These are phyloP conservation scores for Penicillium decumbens DNA, from an alignment of 2,329 filamentous ascomycete species.

Conservation along the genomic window DNA sequence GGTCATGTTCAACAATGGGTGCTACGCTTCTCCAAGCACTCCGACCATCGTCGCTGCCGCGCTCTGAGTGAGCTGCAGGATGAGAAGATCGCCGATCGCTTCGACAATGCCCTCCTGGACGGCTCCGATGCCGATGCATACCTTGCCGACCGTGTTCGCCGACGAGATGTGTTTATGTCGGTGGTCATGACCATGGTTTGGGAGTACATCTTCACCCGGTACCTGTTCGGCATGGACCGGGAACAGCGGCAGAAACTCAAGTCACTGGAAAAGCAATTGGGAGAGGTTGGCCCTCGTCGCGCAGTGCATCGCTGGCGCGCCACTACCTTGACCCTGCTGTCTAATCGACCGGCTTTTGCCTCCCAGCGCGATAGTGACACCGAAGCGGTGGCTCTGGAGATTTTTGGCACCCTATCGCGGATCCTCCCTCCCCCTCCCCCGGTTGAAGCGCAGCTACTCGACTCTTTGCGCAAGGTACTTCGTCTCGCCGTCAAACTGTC, in stretches of 20 bases:
- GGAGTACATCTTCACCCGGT: conserved; percentile 97
- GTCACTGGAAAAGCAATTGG: conserved; percentile 83
- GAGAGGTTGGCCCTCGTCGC: conserved; percentile 76
- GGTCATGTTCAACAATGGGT: conserved; percentile 98
- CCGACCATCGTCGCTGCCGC: conserved; percentile 82
- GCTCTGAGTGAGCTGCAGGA: conserved; percentile 78
- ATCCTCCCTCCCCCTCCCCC: conserved; percentile 83
- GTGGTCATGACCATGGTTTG: conserved; percentile 99
- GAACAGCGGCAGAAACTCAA: conserved; percentile 98
- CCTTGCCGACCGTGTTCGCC: conserved; percentile 77
- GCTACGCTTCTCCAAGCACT: conserved; percentile 94
- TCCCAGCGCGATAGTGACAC: conserved; percentile 83
- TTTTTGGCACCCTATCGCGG: conserved; percentile 75
- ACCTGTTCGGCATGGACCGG: conserved; percentile 96
- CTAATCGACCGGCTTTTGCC: conserved; percentile 72
- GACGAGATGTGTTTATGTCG: conserved; percentile 95
- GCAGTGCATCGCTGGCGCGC: conserved; percentile 98
- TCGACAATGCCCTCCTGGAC: conserved; percentile 92
- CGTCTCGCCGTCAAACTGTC: conserved; percentile 82
- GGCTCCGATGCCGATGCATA: conserved; percentile 88
- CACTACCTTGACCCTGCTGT: conserved; percentile 84
- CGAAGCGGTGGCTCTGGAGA: conserved; percentile 88
- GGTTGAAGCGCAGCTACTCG: conserved; percentile 72
- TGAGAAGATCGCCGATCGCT: conserved; percentile 86
- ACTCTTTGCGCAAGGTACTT: conserved; percentile 82